Percentiles rank a stretch among this genome's conserved stretches.
These are phyloP conservation scores for Monosporascus sp. DNA, from an alignment of 2,329 filamentous ascomycete genomes.

Conservation along the genomic window DNA sequence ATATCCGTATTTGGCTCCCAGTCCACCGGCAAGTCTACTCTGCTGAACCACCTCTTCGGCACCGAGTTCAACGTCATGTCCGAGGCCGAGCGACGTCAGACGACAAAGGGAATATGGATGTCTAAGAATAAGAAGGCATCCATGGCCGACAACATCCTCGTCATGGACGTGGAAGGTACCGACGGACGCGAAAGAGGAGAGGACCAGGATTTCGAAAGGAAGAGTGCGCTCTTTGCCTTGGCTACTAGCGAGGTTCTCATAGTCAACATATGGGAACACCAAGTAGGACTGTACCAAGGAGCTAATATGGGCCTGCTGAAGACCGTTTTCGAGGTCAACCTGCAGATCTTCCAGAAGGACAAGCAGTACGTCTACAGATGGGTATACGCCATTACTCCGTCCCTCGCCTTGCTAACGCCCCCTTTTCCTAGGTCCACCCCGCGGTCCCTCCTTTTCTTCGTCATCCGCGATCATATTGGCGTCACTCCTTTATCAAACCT, in stretches of 20 bases:
- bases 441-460: slow-evolving; percentile 92
- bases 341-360: slow-evolving; percentile 95
- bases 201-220: slow-evolving; percentile 98
- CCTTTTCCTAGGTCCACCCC: slow-evolving; percentile 63
- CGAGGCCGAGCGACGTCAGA: slow-evolving; percentile 88
- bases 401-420: slow-evolving; percentile 6
- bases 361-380: slow-evolving; percentile 59
- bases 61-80: slow-evolving; percentile 98
- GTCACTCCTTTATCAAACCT: slow-evolving; percentile 87
- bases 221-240: slow-evolving; percentile 93
- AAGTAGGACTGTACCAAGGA: slow-evolving; percentile 95
- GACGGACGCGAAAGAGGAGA: slow-evolving; percentile 94
- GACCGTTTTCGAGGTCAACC: slow-evolving; percentile 97
- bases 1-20: slow-evolving; percentile 99
- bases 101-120: slow-evolving; percentile 99
- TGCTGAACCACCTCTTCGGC: slow-evolving; percentile 92
- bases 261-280: slow-evolving; percentile 99
- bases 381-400: neutral
- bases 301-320: slow-evolving; percentile 98
- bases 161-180: slow-evolving; percentile 99
- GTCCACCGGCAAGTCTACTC: slow-evolving; percentile 95
- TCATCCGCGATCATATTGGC: slow-evolving; percentile 94
- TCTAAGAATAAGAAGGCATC: slow-evolving; percentile 80
- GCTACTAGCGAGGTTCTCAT: slow-evolving; percentile 97
- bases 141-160: slow-evolving; percentile 97